Conservation (phyloP, 192 early-diverging fungal species). For the Gryganskiella cystojenkinii region DNA sequence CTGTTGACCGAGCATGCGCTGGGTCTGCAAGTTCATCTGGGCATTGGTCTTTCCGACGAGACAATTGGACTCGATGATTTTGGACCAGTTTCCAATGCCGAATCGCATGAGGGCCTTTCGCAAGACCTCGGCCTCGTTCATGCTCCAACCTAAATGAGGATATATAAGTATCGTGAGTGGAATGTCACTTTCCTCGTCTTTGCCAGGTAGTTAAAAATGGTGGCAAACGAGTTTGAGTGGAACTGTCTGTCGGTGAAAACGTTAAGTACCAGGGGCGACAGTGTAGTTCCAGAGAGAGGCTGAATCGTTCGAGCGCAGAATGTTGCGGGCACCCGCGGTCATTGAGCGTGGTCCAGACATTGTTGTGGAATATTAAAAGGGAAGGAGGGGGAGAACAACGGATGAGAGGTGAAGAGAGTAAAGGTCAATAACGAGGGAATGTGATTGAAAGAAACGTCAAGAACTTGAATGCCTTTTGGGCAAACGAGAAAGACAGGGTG, state of each 20-base stretch:
- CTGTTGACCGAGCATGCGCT: conserved; percentile 95
- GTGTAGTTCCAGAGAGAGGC: conserved; percentile 96
- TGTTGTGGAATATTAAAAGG: neutral
- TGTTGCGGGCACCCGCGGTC: conserved; percentile 88
- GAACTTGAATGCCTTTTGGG: no score
- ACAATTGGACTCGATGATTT: conserved; percentile 90
- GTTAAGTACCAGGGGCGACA: conserved; percentile 82
- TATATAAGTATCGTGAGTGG: neutral
- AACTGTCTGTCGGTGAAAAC: neutral
- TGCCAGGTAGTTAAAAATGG: no score
- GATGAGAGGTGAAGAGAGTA: neutral
- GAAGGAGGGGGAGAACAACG: no score
- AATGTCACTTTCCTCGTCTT: no score
- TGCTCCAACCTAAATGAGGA: conserved; percentile 79
- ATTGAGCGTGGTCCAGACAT: conserved; percentile 86
- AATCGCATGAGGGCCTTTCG: conserved; percentile 88
- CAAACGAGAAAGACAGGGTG: no score
- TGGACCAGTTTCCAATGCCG: conserved; percentile 96
- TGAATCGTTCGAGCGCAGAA: conserved; percentile 93
- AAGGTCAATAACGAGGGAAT: no score
- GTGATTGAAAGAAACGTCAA: no score
- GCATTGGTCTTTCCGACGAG: conserved; percentile 97
- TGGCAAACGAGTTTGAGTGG: no score
- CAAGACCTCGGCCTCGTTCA: conserved; percentile 84
- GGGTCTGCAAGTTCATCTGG: conserved; percentile 96